These are phyloP conservation scores for Fusarium avenaceum DNA, from an alignment of 2,329 filamentous ascomycete genomes.

Conservation along the genomic window DNA sequence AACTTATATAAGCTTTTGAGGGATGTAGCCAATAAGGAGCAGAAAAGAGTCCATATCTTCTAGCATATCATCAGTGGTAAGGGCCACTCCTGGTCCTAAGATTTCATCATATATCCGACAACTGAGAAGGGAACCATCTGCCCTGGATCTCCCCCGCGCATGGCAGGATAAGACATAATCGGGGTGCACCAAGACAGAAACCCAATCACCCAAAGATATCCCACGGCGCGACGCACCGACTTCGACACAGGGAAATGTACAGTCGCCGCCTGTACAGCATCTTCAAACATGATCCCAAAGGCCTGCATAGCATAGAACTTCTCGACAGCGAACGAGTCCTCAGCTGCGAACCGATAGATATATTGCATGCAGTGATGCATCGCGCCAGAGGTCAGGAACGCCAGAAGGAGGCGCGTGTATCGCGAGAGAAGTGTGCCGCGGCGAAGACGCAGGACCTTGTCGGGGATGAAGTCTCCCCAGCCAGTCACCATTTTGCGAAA, in stretches of 20 bases:
- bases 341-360: neutral
- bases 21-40: no score
- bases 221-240: neutral
- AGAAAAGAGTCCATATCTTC: no score
- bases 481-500: neutral
- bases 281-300: neutral
- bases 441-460: neutral
- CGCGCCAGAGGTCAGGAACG: neutral
- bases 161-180: neutral
- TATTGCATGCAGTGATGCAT: slow-evolving; percentile 9
- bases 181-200: slow-evolving; percentile 5
- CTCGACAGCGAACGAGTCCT: neutral
- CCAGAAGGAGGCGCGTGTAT: neutral
- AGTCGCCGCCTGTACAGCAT: neutral
- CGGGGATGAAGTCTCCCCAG: slow-evolving; percentile 8
- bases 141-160: neutral
- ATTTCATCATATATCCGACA: neutral
- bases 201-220: neutral
- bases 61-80: no score
- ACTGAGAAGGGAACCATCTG: slow-evolving; percentile 9
- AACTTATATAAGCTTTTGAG: no score
- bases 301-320: slow-evolving; percentile 3
- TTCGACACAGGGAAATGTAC: neutral
- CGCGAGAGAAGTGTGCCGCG: neutral
- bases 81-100: no score